Base-by-base conservation (phyloP, 2,329 filamentous ascomycete genomes). In the Colletotrichum simmondsii region DNA sequence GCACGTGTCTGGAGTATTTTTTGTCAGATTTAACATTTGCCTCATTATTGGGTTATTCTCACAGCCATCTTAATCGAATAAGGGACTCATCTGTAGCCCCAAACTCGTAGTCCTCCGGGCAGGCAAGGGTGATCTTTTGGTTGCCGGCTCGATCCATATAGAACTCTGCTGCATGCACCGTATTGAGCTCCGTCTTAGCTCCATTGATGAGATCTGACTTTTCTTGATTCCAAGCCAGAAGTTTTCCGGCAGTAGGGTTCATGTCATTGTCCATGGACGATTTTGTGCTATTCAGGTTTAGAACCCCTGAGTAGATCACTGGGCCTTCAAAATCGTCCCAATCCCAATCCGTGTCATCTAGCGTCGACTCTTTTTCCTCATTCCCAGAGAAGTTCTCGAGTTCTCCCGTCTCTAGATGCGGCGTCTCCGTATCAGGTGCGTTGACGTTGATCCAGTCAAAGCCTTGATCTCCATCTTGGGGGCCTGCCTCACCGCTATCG, bases 121-220 rank as follows among this genome's bases (percentile, higher is more conserved):
- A 68, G 5, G 61, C 57, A 10, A 68, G 65, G 5, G 65, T 56
- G 11, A 68, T 7, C 14, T 30, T 62, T 24, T 68, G 30, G 5
- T 62, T 62, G n/a, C 65, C 65, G 28, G 46, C 58, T 22, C 65
- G 32, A 35, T 62, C 57, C 65, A 62, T 68, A 30, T 68, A 62
- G 11, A 68, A 68, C 46, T 68, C 65, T 16, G 65, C 57, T 8
- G 65, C 65, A 32, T 68, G 57, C 4, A 26, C 65, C 16, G 46
- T n/a, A 49, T 42, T 62, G 14, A 68, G 65, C 16, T 56, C 30
- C 3, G 57, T 62, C 3, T 49, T 37, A 22, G 30, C 46, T 24
- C 65, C 56, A 8, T 52, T 62, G 16, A 68, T 32, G 46, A 68
- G 46, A 11, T 62, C 57, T 7, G 57, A 54, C 7, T 16, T 54